Evolutionary conservation across 306 rosid species (phyloP).

Genomic region (Cicer pinnatifidum): DNA sequence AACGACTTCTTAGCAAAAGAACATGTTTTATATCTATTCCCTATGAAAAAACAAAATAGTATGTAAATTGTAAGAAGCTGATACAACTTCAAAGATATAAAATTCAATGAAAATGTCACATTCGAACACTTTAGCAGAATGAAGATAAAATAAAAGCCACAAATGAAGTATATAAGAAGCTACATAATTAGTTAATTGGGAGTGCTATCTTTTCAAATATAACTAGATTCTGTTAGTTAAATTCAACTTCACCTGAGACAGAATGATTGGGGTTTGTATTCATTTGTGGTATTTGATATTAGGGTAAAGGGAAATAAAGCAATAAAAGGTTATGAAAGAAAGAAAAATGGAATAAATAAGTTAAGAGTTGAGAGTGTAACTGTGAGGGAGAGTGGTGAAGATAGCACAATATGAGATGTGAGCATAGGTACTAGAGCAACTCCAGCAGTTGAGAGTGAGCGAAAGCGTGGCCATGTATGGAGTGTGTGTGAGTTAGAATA

Average conservation of each 20-base stretch:
- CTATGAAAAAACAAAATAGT: slow-evolving; percentile 43
- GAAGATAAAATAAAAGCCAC: no score
- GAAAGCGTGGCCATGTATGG: slow-evolving; percentile 38
- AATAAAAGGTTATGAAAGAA: background rate
- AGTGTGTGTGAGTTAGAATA: background rate
- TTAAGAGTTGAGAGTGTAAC: slow-evolving; percentile 26
- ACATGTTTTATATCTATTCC: slow-evolving; percentile 48
- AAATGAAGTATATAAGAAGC: background rate
- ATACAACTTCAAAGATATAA: background rate
- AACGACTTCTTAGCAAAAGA: slow-evolving; percentile 63
- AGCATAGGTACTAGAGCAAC: background rate
- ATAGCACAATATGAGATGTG: slow-evolving; percentile 12
- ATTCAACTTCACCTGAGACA: background rate
- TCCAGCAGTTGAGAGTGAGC: slow-evolving; percentile 19
- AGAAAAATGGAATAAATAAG: slow-evolving; percentile 4
- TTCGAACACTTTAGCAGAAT: background rate
- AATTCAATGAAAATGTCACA: background rate
- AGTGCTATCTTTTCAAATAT: background rate
- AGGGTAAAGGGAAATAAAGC: slow-evolving; percentile 6
- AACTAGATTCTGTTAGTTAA: background rate
- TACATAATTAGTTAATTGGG: background rate
- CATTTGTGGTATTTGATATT: background rate
- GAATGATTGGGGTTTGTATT: slow-evolving; percentile 14
- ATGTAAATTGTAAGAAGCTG: slow-evolving; percentile 3
- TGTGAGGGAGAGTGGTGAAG: slow-evolving; percentile 13